phyloP scores from a whole-genome alignment of 805 yeast genomes.

The Ogataea pini region DNA sequence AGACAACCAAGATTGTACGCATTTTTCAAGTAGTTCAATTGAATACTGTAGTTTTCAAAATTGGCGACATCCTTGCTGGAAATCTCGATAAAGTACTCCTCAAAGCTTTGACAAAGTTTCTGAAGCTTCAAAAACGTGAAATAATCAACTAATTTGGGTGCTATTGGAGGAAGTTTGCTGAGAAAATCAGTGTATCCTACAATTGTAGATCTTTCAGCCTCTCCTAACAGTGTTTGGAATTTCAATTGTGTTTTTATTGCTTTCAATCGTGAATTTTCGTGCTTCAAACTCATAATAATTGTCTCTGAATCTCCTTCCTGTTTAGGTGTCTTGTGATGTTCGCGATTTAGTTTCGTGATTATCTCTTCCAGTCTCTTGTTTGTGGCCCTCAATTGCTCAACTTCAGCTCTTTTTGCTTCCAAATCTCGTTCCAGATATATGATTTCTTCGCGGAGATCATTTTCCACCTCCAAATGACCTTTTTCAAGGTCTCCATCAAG shows the following conservation, averaged over 20 bases:
- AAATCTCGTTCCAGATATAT: constrained; percentile 23
- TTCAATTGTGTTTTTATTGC: constrained; percentile 11
- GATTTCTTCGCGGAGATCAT: constrained; percentile 44
- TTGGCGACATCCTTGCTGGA: neutral
- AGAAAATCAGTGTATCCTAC: constrained; percentile 10
- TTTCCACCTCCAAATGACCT: constrained; percentile 43
- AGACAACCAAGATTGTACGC: constrained; percentile 9
- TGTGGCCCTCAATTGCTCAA: constrained; percentile 26
- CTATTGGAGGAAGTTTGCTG: neutral
- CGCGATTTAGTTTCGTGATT: constrained; percentile 1
- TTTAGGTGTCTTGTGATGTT: neutral
- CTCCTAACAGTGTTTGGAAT: constrained; percentile 10
- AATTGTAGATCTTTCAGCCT: constrained; percentile 14
- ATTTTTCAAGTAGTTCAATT: constrained; percentile 8
- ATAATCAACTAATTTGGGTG: neutral
- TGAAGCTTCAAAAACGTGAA: constrained; percentile 17
- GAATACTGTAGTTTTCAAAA: constrained; percentile 15
- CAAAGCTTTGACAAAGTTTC: constrained; percentile 8
- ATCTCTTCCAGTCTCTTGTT: constrained; percentile 39
- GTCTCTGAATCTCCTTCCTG: constrained; percentile 6
- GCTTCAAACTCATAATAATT: constrained; percentile 12
- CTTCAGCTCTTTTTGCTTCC: constrained; percentile 17
- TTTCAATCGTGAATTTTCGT: constrained; percentile 22
- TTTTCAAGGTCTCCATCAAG: constrained; percentile 53
- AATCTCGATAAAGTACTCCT: constrained; percentile 1